Evolutionary conservation across 148 eudicot species (phyloP).

Genomic region (Vaccinium darrowii): DNA sequence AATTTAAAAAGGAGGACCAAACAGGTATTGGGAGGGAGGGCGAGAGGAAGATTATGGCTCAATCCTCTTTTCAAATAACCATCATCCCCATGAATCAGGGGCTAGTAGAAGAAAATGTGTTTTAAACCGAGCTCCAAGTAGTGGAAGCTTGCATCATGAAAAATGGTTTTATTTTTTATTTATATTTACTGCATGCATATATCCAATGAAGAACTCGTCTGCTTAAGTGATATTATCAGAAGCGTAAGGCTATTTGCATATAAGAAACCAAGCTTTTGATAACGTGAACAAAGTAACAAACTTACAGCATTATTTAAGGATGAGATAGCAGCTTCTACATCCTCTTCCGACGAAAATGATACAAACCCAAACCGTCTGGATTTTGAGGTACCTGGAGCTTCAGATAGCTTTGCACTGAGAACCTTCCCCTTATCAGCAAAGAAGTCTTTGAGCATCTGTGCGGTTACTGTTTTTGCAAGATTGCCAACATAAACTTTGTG

Average conservation of each 20-base stretch:
- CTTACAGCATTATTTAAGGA: conserved; percentile 81
- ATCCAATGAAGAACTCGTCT: neutral
- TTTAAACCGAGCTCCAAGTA: neutral
- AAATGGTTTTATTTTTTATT: neutral
- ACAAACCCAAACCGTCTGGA: conserved; percentile 89
- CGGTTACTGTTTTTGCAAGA: conserved; percentile 86
- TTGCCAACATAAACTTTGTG: conserved; percentile 89
- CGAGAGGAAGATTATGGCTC: neutral
- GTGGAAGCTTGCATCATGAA: conserved; percentile 6
- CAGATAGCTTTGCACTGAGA: conserved; percentile 77
- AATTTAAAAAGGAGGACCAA: neutral
- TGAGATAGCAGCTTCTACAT: conserved; percentile 73
- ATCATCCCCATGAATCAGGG: neutral
- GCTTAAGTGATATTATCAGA: neutral
- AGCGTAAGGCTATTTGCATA: neutral
- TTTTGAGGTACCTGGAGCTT: conserved; percentile 88
- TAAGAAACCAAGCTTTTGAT: conserved; percentile 5
- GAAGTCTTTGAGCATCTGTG: conserved; percentile 59
- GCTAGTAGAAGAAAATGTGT: neutral
- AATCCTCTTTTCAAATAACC: neutral
- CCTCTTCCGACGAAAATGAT: conserved; percentile 87
- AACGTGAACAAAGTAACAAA: conserved; percentile 8
- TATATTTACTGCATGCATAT: neutral
- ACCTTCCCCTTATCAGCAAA: conserved; percentile 85
- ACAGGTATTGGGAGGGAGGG: neutral